A percentile compares a stretch with the other conserved stretches of the same genome.
Evolutionary conservation across 805 yeast genomes (phyloP).

Genomic region (Schwanniomyces pseudopolymorphus): DNA sequence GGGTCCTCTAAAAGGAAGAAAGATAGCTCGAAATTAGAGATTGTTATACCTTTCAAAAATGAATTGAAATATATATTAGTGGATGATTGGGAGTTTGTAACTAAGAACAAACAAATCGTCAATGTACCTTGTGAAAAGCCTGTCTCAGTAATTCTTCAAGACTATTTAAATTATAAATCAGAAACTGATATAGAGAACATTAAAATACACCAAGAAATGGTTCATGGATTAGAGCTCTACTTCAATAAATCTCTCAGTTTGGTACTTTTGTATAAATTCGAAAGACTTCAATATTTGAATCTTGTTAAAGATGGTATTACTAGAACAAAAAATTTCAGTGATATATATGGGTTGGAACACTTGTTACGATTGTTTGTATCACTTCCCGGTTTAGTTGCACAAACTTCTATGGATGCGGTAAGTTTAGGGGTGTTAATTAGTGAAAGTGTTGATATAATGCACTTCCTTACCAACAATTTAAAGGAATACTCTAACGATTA

Average conservation of each 20-base stretch:
- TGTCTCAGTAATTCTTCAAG: constrained; percentile 52
- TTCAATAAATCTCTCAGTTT: constrained; percentile 74
- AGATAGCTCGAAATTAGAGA: constrained; percentile 32
- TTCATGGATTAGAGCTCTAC: constrained; percentile 66
- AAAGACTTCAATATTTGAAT: constrained; percentile 68
- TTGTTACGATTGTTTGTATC: constrained; percentile 72
- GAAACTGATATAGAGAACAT: constrained; percentile 12
- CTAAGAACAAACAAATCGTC: constrained; percentile 74
- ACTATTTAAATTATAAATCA: constrained; percentile 42
- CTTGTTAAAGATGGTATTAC: constrained; percentile 39
- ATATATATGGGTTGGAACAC: constrained; percentile 80
- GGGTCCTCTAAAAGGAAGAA: constrained; percentile 4
- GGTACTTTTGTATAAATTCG: constrained; percentile 70
- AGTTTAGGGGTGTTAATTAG: constrained; percentile 56
- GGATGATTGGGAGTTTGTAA: constrained; percentile 91
- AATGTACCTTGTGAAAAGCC: constrained; percentile 59
- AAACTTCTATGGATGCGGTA: constrained; percentile 78
- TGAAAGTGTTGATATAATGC: constrained; percentile 54
- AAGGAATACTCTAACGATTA: constrained; percentile 33
- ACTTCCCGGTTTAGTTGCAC: constrained; percentile 79
- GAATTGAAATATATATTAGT: constrained; percentile 69
- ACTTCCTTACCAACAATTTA: constrained; percentile 49
- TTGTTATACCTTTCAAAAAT: constrained; percentile 60
- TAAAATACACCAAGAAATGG: constrained; percentile 59
- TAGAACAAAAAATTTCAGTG: constrained; percentile 32